Evolutionary conservation across 2,329 filamentous ascomycete genomes (phyloP).

Genomic region (Penicillium capsulatum): DNA sequence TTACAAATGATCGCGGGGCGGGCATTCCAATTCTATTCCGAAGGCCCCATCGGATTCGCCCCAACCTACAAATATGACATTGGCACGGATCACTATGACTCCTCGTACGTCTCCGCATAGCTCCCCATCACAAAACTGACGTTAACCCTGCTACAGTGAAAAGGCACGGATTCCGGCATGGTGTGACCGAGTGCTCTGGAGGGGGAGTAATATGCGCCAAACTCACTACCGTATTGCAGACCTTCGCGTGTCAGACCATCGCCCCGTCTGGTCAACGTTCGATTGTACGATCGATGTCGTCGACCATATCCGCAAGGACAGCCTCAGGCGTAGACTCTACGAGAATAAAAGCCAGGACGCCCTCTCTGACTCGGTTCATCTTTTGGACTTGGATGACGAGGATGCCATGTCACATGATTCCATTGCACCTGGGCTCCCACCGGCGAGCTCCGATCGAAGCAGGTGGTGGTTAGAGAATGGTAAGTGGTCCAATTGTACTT

Average conservation of each 20-base stretch:
- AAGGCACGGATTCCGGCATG: conserved; percentile 94
- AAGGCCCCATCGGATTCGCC: conserved; percentile 79
- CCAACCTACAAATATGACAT: conserved; percentile 97
- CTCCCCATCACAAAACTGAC: background rate
- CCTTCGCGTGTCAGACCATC: conserved; percentile 86
- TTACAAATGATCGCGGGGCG: conserved; percentile 92
- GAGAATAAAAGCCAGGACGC: conserved; percentile 59
- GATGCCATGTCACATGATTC: conserved; percentile 77
- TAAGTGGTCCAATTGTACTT: conserved; percentile 23
- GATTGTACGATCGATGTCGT: conserved; percentile 77
- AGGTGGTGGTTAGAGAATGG: conserved; percentile 65
- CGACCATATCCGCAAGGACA: conserved; percentile 68
- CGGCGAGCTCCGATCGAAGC: conserved; percentile 57
- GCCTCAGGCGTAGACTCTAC: conserved; percentile 72
- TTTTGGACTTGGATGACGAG: conserved; percentile 54
- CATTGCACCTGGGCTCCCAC: conserved; percentile 70
- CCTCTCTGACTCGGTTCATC: conserved; percentile 16
- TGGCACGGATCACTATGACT: conserved; percentile 84
- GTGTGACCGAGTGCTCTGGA: conserved; percentile 90
- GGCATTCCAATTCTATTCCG: conserved; percentile 86
- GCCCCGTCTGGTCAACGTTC: conserved; percentile 90
- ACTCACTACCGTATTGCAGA: conserved; percentile 76
- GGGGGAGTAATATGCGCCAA: conserved; percentile 78
- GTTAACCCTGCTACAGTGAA: conserved; percentile 56
- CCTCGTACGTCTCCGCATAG: conserved; percentile 58